These are phyloP conservation scores for Rossbeevera mucosa DNA, from an alignment of 768 basidiomycete species.

Conservation along the genomic window DNA sequence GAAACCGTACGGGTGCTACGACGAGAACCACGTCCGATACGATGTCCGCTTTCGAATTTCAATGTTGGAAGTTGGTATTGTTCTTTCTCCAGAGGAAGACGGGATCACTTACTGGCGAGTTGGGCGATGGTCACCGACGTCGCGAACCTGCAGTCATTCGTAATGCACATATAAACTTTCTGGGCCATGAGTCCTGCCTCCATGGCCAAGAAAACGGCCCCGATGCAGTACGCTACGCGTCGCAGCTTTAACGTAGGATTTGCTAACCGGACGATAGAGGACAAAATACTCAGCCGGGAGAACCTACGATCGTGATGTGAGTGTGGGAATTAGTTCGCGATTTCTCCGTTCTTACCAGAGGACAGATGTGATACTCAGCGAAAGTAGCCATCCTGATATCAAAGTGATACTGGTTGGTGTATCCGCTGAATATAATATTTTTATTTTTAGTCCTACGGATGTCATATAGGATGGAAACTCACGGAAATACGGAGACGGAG, in stretches of 20 bases:
- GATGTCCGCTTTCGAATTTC: conserved; percentile 16
- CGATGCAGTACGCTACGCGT: conserved; percentile 14
- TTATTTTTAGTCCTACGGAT: neutral
- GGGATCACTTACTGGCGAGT: conserved; percentile 22
- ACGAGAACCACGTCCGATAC: conserved; percentile 23
- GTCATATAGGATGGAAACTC: neutral
- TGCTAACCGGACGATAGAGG: conserved; percentile 21
- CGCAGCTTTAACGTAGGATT: conserved; percentile 9
- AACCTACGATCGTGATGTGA: conserved; percentile 13
- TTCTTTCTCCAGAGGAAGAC: neutral
- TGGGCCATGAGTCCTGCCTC: conserved; percentile 13
- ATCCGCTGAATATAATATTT: neutral
- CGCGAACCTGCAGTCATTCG: neutral
- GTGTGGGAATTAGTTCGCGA: neutral
- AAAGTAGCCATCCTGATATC: conserved; percentile 14
- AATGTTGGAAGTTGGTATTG: neutral
- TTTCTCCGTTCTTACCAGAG: conserved; percentile 18
- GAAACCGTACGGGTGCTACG: conserved; percentile 7
- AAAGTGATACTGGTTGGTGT: neutral
- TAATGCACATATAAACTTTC: conserved; percentile 16
- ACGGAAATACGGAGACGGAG: neutral
- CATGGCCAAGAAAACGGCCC: conserved; percentile 15
- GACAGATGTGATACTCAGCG: conserved; percentile 15
- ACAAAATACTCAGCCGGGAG: conserved; percentile 26
- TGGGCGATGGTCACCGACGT: conserved; percentile 13